These are phyloP conservation scores for Euphorbia pulcherrima DNA, from an alignment of 345 rosid genomes.

Conservation along the genomic window DNA sequence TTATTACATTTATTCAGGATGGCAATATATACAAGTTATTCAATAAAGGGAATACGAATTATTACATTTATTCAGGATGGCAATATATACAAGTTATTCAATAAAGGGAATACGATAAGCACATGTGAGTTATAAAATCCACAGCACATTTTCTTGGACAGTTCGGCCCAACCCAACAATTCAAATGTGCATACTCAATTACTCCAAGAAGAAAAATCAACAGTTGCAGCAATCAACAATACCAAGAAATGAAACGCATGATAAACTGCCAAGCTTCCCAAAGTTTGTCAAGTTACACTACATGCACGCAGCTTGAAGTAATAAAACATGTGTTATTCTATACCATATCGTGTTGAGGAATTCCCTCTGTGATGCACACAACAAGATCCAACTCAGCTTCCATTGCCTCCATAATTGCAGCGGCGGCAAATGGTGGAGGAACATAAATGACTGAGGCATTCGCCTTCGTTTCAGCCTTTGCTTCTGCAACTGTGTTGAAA, in stretches of 20 bases:
- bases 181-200: neutral
- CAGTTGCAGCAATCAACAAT: neutral
- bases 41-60: no score
- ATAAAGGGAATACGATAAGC: neutral
- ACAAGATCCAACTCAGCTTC: slow-evolving; percentile 86
- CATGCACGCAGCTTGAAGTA: neutral
- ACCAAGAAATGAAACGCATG: neutral
- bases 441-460: slow-evolving; percentile 94
- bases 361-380: slow-evolving; percentile 93
- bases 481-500: slow-evolving; percentile 89
- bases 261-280: neutral
- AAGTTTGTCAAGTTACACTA: neutral
- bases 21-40: neutral
- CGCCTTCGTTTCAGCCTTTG: slow-evolving; percentile 88
- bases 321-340: neutral
- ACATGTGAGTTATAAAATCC: neutral
- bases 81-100: neutral
- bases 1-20: neutral
- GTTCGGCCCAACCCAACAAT: neutral
- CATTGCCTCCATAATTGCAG: slow-evolving; percentile 92
- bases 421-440: slow-evolving; percentile 96
- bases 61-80: neutral
- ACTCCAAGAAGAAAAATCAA: neutral
- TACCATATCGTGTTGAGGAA: slow-evolving; percentile 98
- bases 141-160: neutral